These are phyloP conservation scores for Starmerella tilneyi DNA, from an alignment of 805 yeast genomes.

Conservation along the genomic window DNA sequence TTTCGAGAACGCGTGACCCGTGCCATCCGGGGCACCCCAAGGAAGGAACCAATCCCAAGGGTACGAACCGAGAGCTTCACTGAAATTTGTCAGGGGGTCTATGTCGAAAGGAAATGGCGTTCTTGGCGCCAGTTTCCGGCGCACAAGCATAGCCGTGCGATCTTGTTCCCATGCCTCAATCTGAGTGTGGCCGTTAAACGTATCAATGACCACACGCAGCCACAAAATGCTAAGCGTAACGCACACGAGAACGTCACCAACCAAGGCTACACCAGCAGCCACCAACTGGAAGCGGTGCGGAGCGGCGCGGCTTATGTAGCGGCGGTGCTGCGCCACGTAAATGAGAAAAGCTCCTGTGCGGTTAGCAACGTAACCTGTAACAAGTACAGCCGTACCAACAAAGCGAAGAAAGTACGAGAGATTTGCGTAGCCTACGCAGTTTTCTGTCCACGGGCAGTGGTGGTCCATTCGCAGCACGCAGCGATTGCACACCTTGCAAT, in stretches of 20 bases:
- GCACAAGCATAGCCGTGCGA: slow-evolving; percentile 57
- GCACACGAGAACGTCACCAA: slow-evolving; percentile 50
- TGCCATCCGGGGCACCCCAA: slow-evolving; percentile 50
- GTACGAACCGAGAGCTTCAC: slow-evolving; percentile 45
- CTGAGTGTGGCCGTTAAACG: slow-evolving; percentile 65
- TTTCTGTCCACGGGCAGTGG: slow-evolving; percentile 85
- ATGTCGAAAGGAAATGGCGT: slow-evolving; percentile 73
- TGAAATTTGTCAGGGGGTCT: slow-evolving; percentile 47
- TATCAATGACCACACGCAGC: slow-evolving; percentile 48
- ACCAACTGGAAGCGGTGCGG: slow-evolving; percentile 41
- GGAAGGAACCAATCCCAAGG: slow-evolving; percentile 54
- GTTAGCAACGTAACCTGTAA: slow-evolving; percentile 21
- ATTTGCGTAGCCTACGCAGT: slow-evolving; percentile 74
- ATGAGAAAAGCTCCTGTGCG: slow-evolving; percentile 27
- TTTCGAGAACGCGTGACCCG: slow-evolving; percentile 50
- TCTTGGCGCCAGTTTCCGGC: slow-evolving; percentile 27
- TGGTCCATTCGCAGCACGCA: slow-evolving; percentile 48
- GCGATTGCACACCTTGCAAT: slow-evolving; percentile 33
- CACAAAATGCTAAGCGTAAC: slow-evolving; percentile 50
- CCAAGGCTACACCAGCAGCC: slow-evolving; percentile 44
- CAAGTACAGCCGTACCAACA: slow-evolving; percentile 41
- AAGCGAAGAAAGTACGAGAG: slow-evolving; percentile 72
- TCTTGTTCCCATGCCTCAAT: slow-evolving; percentile 91
- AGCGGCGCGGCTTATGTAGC: slow-evolving; percentile 48
- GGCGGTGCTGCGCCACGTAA: slow-evolving; percentile 30